Evolutionary conservation across 257 asterid genomes (phyloP).

Genomic region (Datura wrightii): DNA sequence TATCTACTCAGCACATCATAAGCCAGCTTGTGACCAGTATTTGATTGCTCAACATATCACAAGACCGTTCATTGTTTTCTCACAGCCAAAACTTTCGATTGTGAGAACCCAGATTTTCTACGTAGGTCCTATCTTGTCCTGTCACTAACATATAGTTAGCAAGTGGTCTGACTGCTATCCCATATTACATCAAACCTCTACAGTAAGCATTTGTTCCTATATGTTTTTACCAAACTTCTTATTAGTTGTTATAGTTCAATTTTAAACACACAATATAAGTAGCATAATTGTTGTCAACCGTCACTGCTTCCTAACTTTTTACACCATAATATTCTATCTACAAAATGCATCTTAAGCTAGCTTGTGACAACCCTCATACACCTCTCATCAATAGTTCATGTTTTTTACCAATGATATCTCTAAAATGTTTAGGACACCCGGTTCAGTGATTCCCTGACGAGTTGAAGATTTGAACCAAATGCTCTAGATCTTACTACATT

Average conservation of each 20-base stretch:
- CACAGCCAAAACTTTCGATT: neutral
- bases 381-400: slow-evolving; percentile 1
- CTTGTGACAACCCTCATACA: neutral
- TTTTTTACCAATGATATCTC: neutral
- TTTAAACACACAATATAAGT: neutral
- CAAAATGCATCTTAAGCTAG: slow-evolving; percentile 10
- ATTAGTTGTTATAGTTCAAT: neutral
- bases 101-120: neutral
- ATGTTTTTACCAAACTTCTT: neutral
- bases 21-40: neutral
- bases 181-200: neutral
- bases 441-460: neutral
- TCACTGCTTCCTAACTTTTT: neutral
- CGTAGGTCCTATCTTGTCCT: neutral
- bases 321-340: neutral
- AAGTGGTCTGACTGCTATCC: neutral
- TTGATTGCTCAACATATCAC: neutral
- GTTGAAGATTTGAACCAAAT: slow-evolving; percentile 5
- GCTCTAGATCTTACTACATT: neutral
- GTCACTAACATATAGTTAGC: neutral
- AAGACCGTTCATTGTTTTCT: neutral
- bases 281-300: neutral
- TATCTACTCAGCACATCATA: neutral
- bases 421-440: neutral
- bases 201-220: neutral